Conservation (phyloP, 805 yeast genomes). For the Metschnikowia proteae region DNA sequence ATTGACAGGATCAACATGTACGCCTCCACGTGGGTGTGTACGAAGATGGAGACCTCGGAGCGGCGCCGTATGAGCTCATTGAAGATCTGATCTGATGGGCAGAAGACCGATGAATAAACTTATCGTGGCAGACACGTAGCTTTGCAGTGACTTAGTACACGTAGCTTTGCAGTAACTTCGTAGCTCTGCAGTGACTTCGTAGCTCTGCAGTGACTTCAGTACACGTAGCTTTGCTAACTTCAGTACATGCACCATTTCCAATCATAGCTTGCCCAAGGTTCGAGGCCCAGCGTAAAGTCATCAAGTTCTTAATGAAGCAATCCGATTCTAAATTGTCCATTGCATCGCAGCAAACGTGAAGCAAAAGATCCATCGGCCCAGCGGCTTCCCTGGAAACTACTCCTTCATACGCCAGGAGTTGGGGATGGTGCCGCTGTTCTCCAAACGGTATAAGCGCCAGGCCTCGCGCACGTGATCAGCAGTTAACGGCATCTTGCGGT, state of each 20-base stretch:
- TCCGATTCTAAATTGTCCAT: no score
- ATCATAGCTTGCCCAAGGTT: no score
- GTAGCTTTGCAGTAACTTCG: no score
- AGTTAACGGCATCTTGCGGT: constrained; percentile 55
- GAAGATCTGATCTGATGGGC: constrained; percentile 8
- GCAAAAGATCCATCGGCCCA: no score
- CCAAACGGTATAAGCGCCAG: constrained; percentile 70
- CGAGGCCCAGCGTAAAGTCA: no score
- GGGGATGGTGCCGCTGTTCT: constrained; percentile 58
- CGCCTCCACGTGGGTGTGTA: constrained; percentile 85
- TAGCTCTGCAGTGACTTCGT: no score
- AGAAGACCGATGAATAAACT: neutral
- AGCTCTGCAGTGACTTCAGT: no score
- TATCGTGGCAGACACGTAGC: neutral
- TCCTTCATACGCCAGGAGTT: constrained; percentile 54
- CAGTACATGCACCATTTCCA: no score
- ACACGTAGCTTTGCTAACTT: no score
- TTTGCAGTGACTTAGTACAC: no score
- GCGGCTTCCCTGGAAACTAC: neutral
- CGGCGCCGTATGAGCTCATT: constrained; percentile 50
- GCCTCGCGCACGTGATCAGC: constrained; percentile 90
- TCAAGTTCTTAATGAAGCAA: no score
- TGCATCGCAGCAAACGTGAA: no score
- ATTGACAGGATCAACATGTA: constrained; percentile 85
- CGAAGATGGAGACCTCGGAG: constrained; percentile 36